Conservation (phyloP, 2,329 filamentous ascomycete genomes). For the Penicillium griseofulvum region DNA sequence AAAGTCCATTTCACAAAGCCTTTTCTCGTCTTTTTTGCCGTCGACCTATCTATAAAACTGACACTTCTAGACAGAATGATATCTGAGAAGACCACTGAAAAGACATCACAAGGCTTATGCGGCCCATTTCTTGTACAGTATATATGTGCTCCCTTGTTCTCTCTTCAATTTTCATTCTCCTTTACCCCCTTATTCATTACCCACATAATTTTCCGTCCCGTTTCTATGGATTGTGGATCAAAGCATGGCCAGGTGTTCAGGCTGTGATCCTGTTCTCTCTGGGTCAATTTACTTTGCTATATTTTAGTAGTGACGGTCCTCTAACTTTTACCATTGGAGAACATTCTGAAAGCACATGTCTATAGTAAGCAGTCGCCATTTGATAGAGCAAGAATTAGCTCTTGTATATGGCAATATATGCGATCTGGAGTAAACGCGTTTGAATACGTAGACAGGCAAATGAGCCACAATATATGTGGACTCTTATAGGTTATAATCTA, state of each 20-base stretch:
- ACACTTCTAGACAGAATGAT: too few species aligned
- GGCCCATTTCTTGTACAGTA: background rate
- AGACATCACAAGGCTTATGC: too few species aligned
- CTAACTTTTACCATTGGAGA: background rate
- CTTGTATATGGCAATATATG: background rate
- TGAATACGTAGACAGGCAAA: background rate
- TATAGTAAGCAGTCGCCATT: background rate
- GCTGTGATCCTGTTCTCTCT: background rate
- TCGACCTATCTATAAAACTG: too few species aligned
- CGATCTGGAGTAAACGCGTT: background rate
- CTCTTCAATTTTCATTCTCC: background rate
- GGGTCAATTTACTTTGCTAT: background rate
- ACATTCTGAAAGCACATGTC: background rate
- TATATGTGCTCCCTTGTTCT: background rate
- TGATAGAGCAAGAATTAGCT: background rate
- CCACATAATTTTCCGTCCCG: background rate
- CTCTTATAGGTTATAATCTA: background rate
- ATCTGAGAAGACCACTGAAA: too few species aligned
- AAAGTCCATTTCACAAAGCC: too few species aligned
- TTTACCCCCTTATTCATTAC: background rate
- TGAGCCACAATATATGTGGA: background rate
- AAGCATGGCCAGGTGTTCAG: background rate
- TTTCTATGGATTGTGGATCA: background rate
- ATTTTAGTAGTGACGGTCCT: background rate
- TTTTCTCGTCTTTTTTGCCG: too few species aligned